Base-by-base conservation (phyloP, 192 early-diverging fungal genomes). In the Entrophospora sp. region DNA sequence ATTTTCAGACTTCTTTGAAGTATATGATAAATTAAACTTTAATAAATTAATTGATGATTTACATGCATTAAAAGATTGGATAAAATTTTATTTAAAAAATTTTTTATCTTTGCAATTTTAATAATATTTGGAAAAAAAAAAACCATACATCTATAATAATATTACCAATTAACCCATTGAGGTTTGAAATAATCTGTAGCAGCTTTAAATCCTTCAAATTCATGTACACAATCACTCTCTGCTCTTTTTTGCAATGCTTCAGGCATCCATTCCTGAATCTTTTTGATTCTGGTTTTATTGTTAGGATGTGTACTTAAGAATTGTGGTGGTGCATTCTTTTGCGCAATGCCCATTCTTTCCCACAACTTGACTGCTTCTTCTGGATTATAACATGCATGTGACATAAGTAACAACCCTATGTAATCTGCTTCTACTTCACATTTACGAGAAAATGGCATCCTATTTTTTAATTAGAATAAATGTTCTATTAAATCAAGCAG, bases 361-460 rank as follows among this genome's bases (percentile, higher is more conserved):
- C 96, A 98, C 68, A 98, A 75, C 6, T 72, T 71, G 0, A 87
- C 76, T 20, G 92, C 91, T 64, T 88, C 85, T 10, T 61, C 63
- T 1, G 96, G 96, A 69, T 96, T 83, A 71, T 88, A 98, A 70
- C 96, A 98, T 27, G 96, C 96, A 57, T 87, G 80, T 4, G 93
- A 84, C 92, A 96, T 94, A 14, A 98, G 75, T 45, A 81, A 60
- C 35, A 98, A 73, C 0, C 93, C 93, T 71, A 98, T 91, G 45
- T 84, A 77, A 73, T 98, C 96, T 5, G 96, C 96, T 71, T 98
- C 96, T 25, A 77, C 81, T 76, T 98, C 96, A 64, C 86, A 90
- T 57, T 87, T 85, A 12, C 94, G 76, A 32, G 89, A 92, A 69
- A 94, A 92, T 20, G 94, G 94, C 69, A 88, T 81, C 68, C 69